These are phyloP conservation scores for Tricharina praecox DNA, from an alignment of 495 filamentous ascomycete genomes.

Conservation along the genomic window DNA sequence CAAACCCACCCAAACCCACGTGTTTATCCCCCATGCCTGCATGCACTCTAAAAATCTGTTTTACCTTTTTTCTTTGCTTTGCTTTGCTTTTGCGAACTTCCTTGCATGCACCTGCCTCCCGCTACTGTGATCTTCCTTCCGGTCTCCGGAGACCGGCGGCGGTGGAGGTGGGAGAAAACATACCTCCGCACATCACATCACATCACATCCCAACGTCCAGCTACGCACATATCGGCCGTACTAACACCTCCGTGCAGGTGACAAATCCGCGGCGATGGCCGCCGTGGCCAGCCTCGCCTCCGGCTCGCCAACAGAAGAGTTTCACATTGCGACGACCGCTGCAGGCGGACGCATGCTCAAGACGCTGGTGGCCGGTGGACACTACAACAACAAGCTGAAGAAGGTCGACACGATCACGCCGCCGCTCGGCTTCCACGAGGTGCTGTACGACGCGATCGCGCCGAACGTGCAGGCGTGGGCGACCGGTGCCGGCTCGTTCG, in stretches of 20 bases:
- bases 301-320: conserved; percentile 41
- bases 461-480: conserved; percentile 72
- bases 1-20: too few relatives aligned
- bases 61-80: too few relatives aligned
- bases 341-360: conserved; percentile 76
- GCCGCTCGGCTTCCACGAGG: conserved; percentile 57
- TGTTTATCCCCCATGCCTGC: too few relatives aligned
- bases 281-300: conserved; percentile 49
- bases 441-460: conserved; percentile 60
- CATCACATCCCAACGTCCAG: too few relatives aligned
- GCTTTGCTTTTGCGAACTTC: too few relatives aligned
- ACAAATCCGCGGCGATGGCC: conserved; percentile 49
- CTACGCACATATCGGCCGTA: too few relatives aligned
- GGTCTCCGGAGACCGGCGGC: too few relatives aligned
- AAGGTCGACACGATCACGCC: conserved; percentile 50
- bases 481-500: conserved; percentile 60
- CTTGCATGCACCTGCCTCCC: too few relatives aligned
- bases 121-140: too few relatives aligned
- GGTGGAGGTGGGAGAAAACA: too few relatives aligned
- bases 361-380: conserved; percentile 69
- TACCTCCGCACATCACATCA: too few relatives aligned
- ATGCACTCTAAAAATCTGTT: conserved; percentile 1
- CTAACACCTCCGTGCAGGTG: conserved; percentile 29
- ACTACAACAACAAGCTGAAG: conserved; percentile 54
- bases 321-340: conserved; percentile 41